Evolutionary conservation across 345 rosid species (phyloP).

Genomic region (Xanthoceras sorbifolium): DNA sequence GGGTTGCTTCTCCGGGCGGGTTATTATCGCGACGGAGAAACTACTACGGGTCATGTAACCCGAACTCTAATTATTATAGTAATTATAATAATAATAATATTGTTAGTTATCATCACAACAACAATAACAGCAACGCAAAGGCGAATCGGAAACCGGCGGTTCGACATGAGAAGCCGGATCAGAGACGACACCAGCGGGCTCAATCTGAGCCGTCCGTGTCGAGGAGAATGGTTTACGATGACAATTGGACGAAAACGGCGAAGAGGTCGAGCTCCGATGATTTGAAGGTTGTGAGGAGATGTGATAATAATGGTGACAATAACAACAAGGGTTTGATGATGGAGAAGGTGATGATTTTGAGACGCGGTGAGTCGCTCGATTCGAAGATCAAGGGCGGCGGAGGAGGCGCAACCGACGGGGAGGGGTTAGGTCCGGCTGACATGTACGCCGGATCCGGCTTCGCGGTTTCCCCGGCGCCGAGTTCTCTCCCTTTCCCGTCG

Average conservation of each 20-base stretch:
- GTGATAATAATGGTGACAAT: background rate
- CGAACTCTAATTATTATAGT: conserved; percentile 9
- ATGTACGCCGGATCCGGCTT: conserved; percentile 63
- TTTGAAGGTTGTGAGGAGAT: conserved; percentile 13
- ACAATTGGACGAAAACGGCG: background rate
- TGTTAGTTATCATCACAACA: background rate
- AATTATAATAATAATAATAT: background rate
- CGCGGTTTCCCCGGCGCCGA: conserved; percentile 59
- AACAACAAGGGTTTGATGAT: conserved; percentile 19
- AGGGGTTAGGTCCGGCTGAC: conserved; percentile 34
- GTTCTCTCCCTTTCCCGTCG: conserved; percentile 55
- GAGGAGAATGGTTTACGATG: conserved; percentile 15
- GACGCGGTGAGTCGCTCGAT: conserved; percentile 60
- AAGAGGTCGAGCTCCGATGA: conserved; percentile 29
- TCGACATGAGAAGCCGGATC: conserved; percentile 28
- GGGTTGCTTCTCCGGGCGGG: conserved; percentile 42
- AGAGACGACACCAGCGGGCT: conserved; percentile 26
- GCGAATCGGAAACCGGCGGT: conserved; percentile 46
- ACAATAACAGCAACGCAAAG: conserved; percentile 22
- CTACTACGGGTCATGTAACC: conserved; percentile 23
- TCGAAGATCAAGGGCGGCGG: conserved; percentile 32
- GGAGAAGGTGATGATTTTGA: conserved; percentile 52
- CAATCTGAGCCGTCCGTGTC: conserved; percentile 41
- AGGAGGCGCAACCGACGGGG: conserved; percentile 16
- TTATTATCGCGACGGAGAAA: conserved; percentile 50